Conservation (phyloP, 106 monocot genomes). For the Dactylorhiza incarnata region DNA sequence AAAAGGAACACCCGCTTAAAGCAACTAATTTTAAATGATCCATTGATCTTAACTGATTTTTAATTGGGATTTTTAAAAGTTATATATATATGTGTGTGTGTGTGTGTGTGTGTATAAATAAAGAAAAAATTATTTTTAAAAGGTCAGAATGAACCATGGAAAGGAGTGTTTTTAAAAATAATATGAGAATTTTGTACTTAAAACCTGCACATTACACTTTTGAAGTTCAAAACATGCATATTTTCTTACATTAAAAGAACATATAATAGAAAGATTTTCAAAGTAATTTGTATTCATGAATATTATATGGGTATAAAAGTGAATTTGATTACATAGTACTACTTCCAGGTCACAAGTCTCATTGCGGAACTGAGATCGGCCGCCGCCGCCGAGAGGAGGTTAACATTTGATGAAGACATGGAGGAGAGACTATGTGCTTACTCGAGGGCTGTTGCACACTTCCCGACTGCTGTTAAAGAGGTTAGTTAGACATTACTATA, state of each 20-base stretch:
- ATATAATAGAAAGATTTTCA: no score
- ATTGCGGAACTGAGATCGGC: conserved; percentile 68
- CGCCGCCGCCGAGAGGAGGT: conserved; percentile 60
- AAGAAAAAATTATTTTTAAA: no score
- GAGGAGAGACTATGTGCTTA: conserved; percentile 87
- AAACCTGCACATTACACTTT: no score
- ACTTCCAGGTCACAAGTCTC: conserved; percentile 57
- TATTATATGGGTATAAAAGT: neutral
- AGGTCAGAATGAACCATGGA: no score
- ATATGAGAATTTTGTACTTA: neutral
- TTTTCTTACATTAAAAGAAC: neutral
- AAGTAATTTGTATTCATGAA: no score
- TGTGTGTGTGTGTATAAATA: no score
- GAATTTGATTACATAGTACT: neutral
- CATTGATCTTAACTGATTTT: no score
- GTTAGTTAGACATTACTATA: conserved; percentile 10
- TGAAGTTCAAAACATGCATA: no score
- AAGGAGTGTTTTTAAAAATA: neutral
- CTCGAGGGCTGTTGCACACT: conserved; percentile 82
- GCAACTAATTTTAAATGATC: no score
- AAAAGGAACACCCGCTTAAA: no score
- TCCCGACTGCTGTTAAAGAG: conserved; percentile 96
- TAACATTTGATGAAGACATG: conserved; percentile 62
- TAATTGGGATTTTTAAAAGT: no score
- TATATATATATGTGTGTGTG: no score